Percentiles rank a stretch among this genome's conserved stretches.
Evolutionary conservation across 306 rosid species (phyloP).

Genomic region (Styphnolobium japonicum): DNA sequence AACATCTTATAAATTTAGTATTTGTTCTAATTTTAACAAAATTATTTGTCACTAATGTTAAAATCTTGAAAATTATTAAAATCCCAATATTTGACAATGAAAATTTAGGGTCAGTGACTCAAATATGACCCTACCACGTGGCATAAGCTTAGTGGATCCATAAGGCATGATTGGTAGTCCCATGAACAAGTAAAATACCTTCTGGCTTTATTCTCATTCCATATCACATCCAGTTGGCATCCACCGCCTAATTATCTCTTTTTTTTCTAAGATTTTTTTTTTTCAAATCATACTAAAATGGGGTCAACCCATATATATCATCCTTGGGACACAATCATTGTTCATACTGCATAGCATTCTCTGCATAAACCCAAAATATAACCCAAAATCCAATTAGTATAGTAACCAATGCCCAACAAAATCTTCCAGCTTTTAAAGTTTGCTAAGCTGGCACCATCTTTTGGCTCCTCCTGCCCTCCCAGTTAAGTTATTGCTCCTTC

Average conservation of each 20-base stretch:
- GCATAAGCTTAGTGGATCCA: constrained; percentile 15
- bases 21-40: no score
- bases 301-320: constrained; percentile 20
- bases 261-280: neutral
- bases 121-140: constrained; percentile 21
- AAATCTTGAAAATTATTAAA: no score
- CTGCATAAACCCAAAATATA: constrained; percentile 12
- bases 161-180: constrained; percentile 46
- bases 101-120: neutral
- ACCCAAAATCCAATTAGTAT: neutral
- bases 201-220: constrained; percentile 44
- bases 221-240: constrained; percentile 51
- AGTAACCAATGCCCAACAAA: constrained; percentile 35
- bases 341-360: neutral
- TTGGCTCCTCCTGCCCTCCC: constrained; percentile 12
- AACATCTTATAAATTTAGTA: no score
- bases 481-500: constrained; percentile 35
- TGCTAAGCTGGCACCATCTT: constrained; percentile 69
- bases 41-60: no score
- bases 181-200: constrained; percentile 4
- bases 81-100: neutral
- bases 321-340: constrained; percentile 21
- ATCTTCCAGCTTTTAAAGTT: constrained; percentile 55
- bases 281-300: constrained; percentile 13
- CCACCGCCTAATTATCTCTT: constrained; percentile 36